A percentile compares a stretch with the other conserved stretches of the same genome.
phyloP scores from a whole-genome alignment of 108 stramenopile genomes.

The Bacterosira constricta region DNA sequence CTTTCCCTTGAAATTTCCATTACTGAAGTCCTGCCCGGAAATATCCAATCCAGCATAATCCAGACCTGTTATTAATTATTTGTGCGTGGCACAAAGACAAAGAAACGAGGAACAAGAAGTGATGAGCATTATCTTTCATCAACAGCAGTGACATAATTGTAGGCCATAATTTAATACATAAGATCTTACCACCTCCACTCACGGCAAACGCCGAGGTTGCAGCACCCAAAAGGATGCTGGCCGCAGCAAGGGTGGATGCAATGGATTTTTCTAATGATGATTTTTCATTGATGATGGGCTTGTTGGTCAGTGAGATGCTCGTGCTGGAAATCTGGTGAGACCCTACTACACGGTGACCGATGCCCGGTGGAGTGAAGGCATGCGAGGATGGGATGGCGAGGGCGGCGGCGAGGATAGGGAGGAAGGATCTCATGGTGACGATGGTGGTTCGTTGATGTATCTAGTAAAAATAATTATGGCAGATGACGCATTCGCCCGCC shows the following conservation, averaged over 20 bases:
- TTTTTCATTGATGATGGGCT: background rate
- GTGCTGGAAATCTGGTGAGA: background rate
- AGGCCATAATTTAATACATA: too few species aligned
- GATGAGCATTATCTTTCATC: too few species aligned
- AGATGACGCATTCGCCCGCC: too few species aligned
- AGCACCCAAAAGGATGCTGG: background rate
- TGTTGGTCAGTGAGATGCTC: background rate
- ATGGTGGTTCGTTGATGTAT: too few species aligned
- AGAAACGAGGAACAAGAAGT: too few species aligned
- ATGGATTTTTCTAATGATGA: too few species aligned
- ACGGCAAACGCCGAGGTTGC: slow-evolving; percentile 39
- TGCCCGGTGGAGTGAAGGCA: background rate
- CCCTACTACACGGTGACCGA: background rate
- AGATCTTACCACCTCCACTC: slow-evolving; percentile 60
- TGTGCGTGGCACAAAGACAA: too few species aligned
- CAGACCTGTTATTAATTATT: too few species aligned
- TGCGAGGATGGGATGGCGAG: background rate
- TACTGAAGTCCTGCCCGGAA: slow-evolving; percentile 76
- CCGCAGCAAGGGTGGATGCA: background rate
- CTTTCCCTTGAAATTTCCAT: slow-evolving; percentile 81
- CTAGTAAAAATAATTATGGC: too few species aligned
- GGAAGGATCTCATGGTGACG: background rate
- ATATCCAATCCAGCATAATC: slow-evolving; percentile 84
- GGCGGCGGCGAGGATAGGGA: background rate
- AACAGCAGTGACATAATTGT: too few species aligned